A percentile compares a stretch with the other conserved stretches of the same genome.
Evolutionary conservation across 2,329 filamentous ascomycete genomes (phyloP).

Genomic region (Fusarium sp.): DNA sequence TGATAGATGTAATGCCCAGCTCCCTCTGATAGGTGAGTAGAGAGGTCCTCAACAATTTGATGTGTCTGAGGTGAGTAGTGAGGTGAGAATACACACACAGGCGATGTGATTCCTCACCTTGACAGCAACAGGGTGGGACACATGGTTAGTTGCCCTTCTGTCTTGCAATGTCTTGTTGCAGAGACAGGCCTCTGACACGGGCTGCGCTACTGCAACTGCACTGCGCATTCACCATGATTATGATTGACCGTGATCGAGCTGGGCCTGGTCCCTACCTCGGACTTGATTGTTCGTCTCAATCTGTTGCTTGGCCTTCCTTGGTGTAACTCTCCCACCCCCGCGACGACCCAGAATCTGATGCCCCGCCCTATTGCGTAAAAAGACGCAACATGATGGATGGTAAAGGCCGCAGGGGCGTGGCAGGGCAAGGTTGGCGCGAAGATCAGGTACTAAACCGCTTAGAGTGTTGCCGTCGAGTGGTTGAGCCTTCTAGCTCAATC

Average conservation of each 20-base stretch:
- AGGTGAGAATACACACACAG: no score
- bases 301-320: background rate
- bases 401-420: slow-evolving; percentile 44
- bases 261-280: background rate
- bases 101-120: slow-evolving; percentile 24
- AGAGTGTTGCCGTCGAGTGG: slow-evolving; percentile 31
- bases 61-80: slow-evolving; percentile 11
- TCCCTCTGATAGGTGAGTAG: slow-evolving; percentile 17
- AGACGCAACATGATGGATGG: slow-evolving; percentile 48
- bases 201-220: no score
- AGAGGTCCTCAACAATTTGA: slow-evolving; percentile 34
- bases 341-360: slow-evolving; percentile 32
- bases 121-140: slow-evolving; percentile 24
- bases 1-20: slow-evolving; percentile 17
- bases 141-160: background rate
- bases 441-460: slow-evolving; percentile 41
- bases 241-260: background rate
- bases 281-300: background rate
- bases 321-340: slow-evolving; percentile 15
- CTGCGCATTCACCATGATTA: slow-evolving; percentile 1
- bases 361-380: slow-evolving; percentile 51
- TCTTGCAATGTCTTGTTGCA: no score
- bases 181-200: no score
- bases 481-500: slow-evolving; percentile 41
- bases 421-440: slow-evolving; percentile 37